phyloP scores from a whole-genome alignment of 2,329 filamentous ascomycete genomes.

The Penicillium sp. region DNA sequence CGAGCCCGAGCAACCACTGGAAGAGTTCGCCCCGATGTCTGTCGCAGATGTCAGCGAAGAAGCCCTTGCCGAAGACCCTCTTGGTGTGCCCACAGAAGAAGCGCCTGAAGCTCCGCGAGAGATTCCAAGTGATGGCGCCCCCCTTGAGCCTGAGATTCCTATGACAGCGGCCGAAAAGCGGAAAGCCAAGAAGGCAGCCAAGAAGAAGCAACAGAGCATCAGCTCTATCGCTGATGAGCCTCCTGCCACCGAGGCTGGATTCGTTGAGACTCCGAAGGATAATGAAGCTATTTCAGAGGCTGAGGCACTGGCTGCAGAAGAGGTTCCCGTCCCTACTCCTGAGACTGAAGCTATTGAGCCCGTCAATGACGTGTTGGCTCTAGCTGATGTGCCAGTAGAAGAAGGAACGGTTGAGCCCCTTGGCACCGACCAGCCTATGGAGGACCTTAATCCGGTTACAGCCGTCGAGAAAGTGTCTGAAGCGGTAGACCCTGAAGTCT shows the following conservation, averaged over 20 bases:
- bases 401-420: neutral
- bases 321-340: neutral
- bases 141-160: constrained; percentile 7
- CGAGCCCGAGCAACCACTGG: neutral
- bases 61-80: neutral
- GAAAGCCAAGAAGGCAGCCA: constrained; percentile 19
- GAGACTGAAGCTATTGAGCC: constrained; percentile 3
- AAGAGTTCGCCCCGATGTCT: neutral
- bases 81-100: neutral
- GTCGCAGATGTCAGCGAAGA: neutral
- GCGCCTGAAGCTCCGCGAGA: neutral
- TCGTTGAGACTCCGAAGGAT: constrained; percentile 1
- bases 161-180: constrained; percentile 17
- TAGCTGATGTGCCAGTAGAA: neutral
- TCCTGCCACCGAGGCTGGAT: constrained; percentile 4
- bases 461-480: neutral
- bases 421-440: constrained; percentile 1
- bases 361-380: neutral
- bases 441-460: neutral
- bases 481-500: constrained; percentile 9
- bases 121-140: neutral
- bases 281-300: neutral
- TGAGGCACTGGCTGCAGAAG: neutral
- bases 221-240: constrained; percentile 1
- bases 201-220: constrained; percentile 14